Percentiles rank a stretch among this genome's conserved stretches.
Conservation (phyloP, 352 stramenopile species). For the Globisporangium splendens region DNA sequence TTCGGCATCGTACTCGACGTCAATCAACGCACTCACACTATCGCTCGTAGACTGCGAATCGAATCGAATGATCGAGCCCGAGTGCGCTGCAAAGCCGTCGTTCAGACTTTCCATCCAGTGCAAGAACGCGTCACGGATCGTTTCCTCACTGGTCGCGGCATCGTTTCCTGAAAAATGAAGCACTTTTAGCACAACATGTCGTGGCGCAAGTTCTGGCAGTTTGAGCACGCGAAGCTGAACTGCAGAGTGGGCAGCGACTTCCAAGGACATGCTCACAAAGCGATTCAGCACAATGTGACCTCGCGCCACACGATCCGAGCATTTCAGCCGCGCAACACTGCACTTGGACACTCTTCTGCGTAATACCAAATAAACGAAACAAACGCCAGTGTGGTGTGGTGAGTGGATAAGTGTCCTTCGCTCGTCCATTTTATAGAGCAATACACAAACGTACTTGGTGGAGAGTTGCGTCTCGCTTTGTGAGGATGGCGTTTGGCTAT, state of each 20-base stretch:
- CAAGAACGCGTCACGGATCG: conserved; percentile 32
- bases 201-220: conserved; percentile 36
- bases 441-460: conserved; percentile 2
- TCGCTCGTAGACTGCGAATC: conserved; percentile 12
- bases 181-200: conserved; percentile 26
- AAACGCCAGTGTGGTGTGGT: not conserved
- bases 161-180: conserved; percentile 7
- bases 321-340: conserved; percentile 41
- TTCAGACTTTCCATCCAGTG: conserved; percentile 19
- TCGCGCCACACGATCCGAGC: conserved; percentile 26
- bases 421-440: not conserved
- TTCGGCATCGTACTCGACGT: conserved; percentile 43
- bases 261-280: conserved; percentile 15
- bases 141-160: not conserved
- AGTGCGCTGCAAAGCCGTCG: conserved; percentile 22
- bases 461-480: not conserved
- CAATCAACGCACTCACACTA: conserved; percentile 25
- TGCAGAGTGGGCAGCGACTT: conserved; percentile 13
- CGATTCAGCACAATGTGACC: conserved; percentile 37
- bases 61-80: conserved; percentile 27
- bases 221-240: conserved; percentile 54
- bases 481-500: not conserved
- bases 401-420: not conserved
- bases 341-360: conserved; percentile 17
- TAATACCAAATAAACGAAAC: not conserved